These are phyloP conservation scores for Smallanthus sonchifolius DNA, from an alignment of 129 eudicot genomes.

Conservation along the genomic window DNA sequence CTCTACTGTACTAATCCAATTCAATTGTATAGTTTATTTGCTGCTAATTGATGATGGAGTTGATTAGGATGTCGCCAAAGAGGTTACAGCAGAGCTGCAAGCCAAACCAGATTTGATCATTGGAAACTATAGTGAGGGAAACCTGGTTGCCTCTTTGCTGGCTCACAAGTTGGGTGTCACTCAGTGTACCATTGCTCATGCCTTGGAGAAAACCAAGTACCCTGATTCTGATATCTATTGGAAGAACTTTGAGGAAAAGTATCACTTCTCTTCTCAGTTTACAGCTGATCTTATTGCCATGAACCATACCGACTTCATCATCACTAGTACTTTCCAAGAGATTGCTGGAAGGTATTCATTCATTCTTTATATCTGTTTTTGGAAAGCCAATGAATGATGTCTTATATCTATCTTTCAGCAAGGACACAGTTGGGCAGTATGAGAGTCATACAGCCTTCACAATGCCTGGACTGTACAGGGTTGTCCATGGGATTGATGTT, in stretches of 20 bases:
- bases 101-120: conserved; percentile 90
- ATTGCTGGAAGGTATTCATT: conserved; percentile 75
- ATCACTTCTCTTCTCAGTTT: conserved; percentile 85
- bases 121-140: conserved; percentile 94
- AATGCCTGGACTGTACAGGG: conserved; percentile 92
- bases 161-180: conserved; percentile 94
- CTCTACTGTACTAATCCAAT: too few relatives aligned
- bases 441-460: conserved; percentile 93
- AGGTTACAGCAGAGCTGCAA: conserved; percentile 64
- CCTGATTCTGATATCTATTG: conserved; percentile 90
- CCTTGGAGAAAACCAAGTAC: conserved; percentile 85
- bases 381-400: background rate
- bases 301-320: conserved; percentile 94
- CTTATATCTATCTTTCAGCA: conserved; percentile 30
- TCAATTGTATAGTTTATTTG: too few relatives aligned
- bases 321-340: conserved; percentile 96
- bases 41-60: too few relatives aligned
- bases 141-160: conserved; percentile 82
- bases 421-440: conserved; percentile 92
- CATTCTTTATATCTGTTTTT: background rate
- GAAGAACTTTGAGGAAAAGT: conserved; percentile 79
- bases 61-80: conserved; percentile 69
- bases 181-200: conserved; percentile 97
- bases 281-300: conserved; percentile 92
- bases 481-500: conserved; percentile 87